Evolutionary conservation across 176 grass and related monocot species (phyloP), one percentile per base, ranked within the genome.

Genomic region (Tillandsia fasciculata): DNA sequence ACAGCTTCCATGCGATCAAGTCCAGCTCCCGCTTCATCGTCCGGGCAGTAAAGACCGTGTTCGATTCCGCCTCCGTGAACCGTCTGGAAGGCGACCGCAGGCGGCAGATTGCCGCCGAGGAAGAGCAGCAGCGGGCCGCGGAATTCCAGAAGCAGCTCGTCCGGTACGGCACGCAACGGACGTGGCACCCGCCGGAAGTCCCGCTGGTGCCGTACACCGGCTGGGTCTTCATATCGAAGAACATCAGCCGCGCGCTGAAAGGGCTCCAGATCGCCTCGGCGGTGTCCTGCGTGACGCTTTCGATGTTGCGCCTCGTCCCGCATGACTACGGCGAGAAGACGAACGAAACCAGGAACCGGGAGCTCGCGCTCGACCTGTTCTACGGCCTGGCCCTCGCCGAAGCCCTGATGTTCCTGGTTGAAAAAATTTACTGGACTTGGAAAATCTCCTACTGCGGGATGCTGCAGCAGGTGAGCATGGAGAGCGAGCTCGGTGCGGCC

Each of bases 351-450:
- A 23, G 2, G 59, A 84, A 85, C 77, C 66, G 72, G 54, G 22
- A 67, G 64, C n/a, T 52, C 48, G 83, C 83, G 50, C 66, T 85
- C 7, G 72, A 80, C 61, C 52, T 85, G 13, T 85, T 85, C 72
- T 85, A 85, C 42, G 10, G 33, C 7, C 50, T 85, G 54, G 77
- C 77, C 23, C 70, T 77, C 2, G 63, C 72, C 20, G 63, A 80
- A 12, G 72, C 73, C 8, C 13, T 72, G 50, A 65, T 85, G 52
- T 85, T 85, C 67, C 72, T 85, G 51, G 48, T 67, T 11, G 83
- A 85, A 53, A 76, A 74, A 51, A 53, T 70, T 26, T 85, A 80
- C 64, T 85, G 82, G 77, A 64, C 14, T 14, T 85, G 72, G 83
- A 76, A 64, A 65, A 76, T 85, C 20, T 33, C 52, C 12, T 53